Base-by-base conservation (phyloP, 805 yeast genomes). In the Schwanniomyces yamadae region DNA sequence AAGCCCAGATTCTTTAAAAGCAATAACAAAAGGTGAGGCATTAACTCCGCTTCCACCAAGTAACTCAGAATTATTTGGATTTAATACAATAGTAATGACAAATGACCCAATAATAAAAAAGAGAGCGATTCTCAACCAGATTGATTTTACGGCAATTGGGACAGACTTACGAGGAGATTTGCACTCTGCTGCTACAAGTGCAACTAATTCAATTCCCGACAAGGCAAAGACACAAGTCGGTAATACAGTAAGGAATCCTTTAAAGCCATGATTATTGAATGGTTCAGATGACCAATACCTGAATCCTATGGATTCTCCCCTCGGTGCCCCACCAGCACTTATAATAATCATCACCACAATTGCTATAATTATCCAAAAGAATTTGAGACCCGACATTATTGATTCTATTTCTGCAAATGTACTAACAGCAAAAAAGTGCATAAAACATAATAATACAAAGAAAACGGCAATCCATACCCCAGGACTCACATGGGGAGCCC, bases 171-270 rank as follows among this genome's bases (percentile, higher is more conserved):
- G 40, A 13, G 55, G 55, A 44, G 50, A 44, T 11, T 29, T 39
- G 19, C 51, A 38, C 41, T 52, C 55, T 15, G 33, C 39, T 31
- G 32, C 30, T n/a, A 36, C 16, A 10, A 39, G 13, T 18, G 36
- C 42, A 27, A 31, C 27, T 9, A 34, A 19, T 31, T 39, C 42
- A 12, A 23, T 18, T 17, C 42, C 42, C 13, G 30, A 32, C 18
- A 28, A 35, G 13, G 60, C 47, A 39, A 56, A 62, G 31, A 63
- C 73, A n/a, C 70, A 69, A 6, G 69, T 60, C 2, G 66, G 50
- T 19, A 71, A 48, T 20, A 52, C 48, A 23, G 48, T 49, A 58
- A 62, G 63, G 45, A 54, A 52, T 2, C 64, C 68, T 33, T 61
- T 49, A 38, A 64, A 63, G 33, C 53, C 51, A 10, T 69, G 69